Evolutionary conservation across 768 basidiomycete species (phyloP).

Genomic region (Leccinum pellstonianum): DNA sequence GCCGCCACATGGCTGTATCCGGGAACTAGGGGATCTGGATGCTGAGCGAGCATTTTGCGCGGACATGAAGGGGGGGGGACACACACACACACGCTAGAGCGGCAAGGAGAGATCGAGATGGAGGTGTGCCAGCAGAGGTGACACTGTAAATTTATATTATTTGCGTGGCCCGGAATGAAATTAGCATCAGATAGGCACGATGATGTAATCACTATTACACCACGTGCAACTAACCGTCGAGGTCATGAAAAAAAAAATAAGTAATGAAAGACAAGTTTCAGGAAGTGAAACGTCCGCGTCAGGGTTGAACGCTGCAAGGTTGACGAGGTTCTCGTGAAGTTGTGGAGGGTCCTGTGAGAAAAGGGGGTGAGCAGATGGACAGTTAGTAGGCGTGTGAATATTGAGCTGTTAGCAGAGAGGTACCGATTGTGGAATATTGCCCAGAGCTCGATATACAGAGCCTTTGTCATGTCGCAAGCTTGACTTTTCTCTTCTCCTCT

Average conservation of each 20-base stretch:
- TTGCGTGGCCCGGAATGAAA: conserved; percentile 13
- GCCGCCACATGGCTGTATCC: conserved; percentile 13
- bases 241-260: conserved; percentile 10
- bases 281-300: background rate
- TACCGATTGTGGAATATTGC: conserved; percentile 40
- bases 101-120: background rate
- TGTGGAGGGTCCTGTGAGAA: background rate
- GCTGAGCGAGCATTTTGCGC: conserved; percentile 1
- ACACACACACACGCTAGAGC: background rate
- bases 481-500: conserved; percentile 34
- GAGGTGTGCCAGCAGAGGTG: no score
- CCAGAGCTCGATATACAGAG: conserved; percentile 39
- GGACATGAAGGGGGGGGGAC: conserved; percentile 19
- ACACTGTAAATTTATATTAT: background rate
- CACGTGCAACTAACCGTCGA: conserved; percentile 19
- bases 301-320: background rate
- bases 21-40: conserved; percentile 2
- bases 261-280: background rate
- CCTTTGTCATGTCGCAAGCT: conserved; percentile 39
- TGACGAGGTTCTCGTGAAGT: background rate
- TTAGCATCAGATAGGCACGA: conserved; percentile 26
- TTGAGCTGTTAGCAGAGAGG: conserved; percentile 29
- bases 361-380: conserved; percentile 1
- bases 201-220: conserved; percentile 28
- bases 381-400: conserved; percentile 29